Evolutionary conservation across 1,284 basidiomycete species (phyloP), one percentile per base, ranked within the genome.

Genomic region (Boletus semigastroideus): DNA sequence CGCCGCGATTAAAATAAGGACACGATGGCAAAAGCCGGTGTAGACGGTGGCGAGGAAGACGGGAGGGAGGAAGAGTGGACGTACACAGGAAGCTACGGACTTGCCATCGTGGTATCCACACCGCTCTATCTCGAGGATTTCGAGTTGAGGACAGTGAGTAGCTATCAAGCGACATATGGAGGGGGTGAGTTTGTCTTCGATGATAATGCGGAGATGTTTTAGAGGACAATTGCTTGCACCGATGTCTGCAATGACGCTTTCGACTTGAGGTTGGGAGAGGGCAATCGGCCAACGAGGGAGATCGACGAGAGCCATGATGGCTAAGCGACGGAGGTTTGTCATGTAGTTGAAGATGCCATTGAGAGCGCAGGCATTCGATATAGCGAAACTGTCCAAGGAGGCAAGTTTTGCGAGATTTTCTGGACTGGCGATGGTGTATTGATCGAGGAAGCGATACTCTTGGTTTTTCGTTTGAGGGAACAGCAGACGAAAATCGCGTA

Each of bases 21-120:
- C 48, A 53, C 25, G 16, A n/a, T 51, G 49, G 42, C 22, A 61
- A 36, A 51, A 49, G 42, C 40, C 52, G 46, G 33, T 46, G 41
- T 38, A 54, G 53, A 55, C 42, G 55, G 60, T 46, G 47, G 46
- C 27, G 42, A 27, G 52, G 55, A 51, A 46, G 49, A 47, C 8
- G 36, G 41, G 52, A 39, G 59, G 42, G 55, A 52, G 46, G 33
- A 52, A 65, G 52, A 53, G 56, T 36, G 64, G 56, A 71, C 65
- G 54, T 68, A 67, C 65, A 67, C 52, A 64, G 45, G 62, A 66
- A 59, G 68, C 68, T 49, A 71, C 56, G 10, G 65, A 70, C 56
- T 71, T 67, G 42, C 65, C 65, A 55, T 67, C 65, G 51, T 67
- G 65, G 62, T 67, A 67, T 5, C 65, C 65, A 46, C 65, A 67